A percentile compares a stretch with the other conserved stretches of the same genome.
phyloP scores from a whole-genome alignment of 2,329 filamentous ascomycete genomes.

The Fusarium pseudocircinatum region DNA sequence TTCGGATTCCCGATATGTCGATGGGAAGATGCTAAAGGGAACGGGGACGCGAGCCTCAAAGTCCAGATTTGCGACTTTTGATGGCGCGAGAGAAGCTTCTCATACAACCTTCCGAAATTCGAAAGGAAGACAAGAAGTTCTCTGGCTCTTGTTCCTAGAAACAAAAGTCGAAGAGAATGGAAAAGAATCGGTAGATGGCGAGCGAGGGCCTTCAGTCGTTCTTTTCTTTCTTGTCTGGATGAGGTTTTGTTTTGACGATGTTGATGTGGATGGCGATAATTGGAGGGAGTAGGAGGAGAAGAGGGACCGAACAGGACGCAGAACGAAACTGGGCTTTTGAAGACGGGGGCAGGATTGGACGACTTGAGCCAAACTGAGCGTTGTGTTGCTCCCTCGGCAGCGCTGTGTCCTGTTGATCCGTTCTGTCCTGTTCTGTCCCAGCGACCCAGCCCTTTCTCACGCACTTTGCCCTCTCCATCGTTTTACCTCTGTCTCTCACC shows the following conservation, averaged over 20 bases:
- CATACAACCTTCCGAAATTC: conserved; percentile 65
- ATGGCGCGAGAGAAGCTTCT: conserved; percentile 74
- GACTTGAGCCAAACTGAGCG: conserved; percentile 20
- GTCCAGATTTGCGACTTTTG: conserved; percentile 97
- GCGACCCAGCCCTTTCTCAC: conserved; percentile 21
- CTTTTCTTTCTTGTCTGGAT: conserved; percentile 49
- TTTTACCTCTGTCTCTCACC: conserved; percentile 19
- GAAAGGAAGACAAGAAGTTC: conserved; percentile 77
- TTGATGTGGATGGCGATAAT: conserved; percentile 51
- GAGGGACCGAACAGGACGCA: conserved; percentile 41
- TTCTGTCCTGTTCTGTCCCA: conserved; percentile 23
- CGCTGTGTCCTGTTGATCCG: conserved; percentile 35
- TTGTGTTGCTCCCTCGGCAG: conserved; percentile 35
- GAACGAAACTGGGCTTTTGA: conserved; percentile 53
- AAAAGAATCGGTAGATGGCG: conserved; percentile 47
- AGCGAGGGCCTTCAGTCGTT: conserved; percentile 48
- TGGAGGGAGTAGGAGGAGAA: conserved; percentile 48
- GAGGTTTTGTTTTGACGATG: conserved; percentile 40
- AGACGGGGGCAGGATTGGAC: conserved; percentile 48
- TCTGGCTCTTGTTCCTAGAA: conserved; percentile 70
- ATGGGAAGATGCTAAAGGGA: conserved; percentile 99
- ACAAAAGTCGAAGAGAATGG: conserved; percentile 60
- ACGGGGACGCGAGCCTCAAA: conserved; percentile 99
- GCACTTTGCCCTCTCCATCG: conserved; percentile 12
- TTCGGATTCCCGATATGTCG: conserved; percentile 80